These are phyloP conservation scores for Solanum bulbocastanum DNA, from an alignment of 257 asterid species.

Conservation along the genomic window DNA sequence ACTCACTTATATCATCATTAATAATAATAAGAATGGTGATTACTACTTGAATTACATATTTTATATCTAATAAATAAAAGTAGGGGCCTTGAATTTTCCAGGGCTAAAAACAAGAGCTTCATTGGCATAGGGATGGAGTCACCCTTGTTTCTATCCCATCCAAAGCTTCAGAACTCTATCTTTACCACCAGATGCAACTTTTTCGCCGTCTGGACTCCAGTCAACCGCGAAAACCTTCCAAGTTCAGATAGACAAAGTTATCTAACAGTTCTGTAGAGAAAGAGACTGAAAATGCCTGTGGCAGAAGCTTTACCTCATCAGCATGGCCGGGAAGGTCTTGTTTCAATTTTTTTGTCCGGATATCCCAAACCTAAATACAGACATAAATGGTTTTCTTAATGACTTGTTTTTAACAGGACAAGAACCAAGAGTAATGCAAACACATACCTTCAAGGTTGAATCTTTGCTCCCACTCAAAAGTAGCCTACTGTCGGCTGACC, in stretches of 20 bases:
- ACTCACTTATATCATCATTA: not conserved
- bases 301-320: slow-evolving; percentile 51
- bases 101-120: not conserved
- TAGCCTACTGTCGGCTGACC: slow-evolving; percentile 97
- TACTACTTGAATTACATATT: not conserved
- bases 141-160: slow-evolving; percentile 54
- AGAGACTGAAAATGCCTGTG: not conserved
- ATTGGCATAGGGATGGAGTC: not conserved
- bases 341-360: slow-evolving; percentile 74
- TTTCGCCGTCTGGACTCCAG: slow-evolving; percentile 99
- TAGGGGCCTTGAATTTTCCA: not conserved
- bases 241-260: not conserved
- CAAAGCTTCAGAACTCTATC: slow-evolving; percentile 81
- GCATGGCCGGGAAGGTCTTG: slow-evolving; percentile 99
- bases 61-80: not conserved
- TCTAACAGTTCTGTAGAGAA: not conserved
- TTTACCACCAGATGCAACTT: slow-evolving; percentile 95
- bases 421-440: not conserved
- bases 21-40: not conserved
- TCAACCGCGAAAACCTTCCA: slow-evolving; percentile 86
- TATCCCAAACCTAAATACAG: slow-evolving; percentile 73
- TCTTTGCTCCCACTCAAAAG: slow-evolving; percentile 97
- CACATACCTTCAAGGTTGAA: slow-evolving; percentile 76
- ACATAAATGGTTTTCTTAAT: not conserved
- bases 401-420: not conserved